A percentile compares a stretch with the other conserved stretches of the same genome.
Conservation (phyloP, 768 basidiomycete genomes). For the Fibroporia radiculosa region DNA sequence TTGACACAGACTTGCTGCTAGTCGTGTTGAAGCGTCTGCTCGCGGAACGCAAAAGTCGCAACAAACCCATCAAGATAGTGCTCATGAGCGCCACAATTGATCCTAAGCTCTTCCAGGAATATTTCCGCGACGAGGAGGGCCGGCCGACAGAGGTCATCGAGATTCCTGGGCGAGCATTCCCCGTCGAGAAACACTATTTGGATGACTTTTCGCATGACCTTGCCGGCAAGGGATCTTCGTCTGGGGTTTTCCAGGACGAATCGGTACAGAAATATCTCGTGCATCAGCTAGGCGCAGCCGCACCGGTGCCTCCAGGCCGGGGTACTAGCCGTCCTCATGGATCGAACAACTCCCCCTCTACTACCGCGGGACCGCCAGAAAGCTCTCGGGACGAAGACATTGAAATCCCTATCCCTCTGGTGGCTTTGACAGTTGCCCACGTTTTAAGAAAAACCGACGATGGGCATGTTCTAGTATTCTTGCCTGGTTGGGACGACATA, state of each 20-base stretch:
- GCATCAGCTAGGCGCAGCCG: constrained; percentile 48
- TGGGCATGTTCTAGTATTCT: constrained; percentile 85
- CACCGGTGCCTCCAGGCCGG: constrained; percentile 10
- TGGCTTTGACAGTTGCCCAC: constrained; percentile 75
- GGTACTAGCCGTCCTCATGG: constrained; percentile 4
- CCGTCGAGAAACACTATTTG: constrained; percentile 74
- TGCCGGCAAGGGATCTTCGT: constrained; percentile 26
- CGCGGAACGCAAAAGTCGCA: constrained; percentile 60
- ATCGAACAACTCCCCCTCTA: constrained; percentile 8
- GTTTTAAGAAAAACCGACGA: constrained; percentile 66
- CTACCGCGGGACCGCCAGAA: constrained; percentile 13
- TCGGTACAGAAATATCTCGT: constrained; percentile 63
- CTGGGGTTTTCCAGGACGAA: constrained; percentile 68
- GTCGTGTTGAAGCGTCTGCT: constrained; percentile 83
- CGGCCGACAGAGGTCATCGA: constrained; percentile 64
- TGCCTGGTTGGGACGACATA: constrained; percentile 95
- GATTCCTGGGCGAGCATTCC: constrained; percentile 87
- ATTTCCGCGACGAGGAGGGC: constrained; percentile 64
- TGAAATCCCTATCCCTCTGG: constrained; percentile 73
- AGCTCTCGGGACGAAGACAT: constrained; percentile 44
- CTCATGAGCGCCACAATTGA: constrained; percentile 98
- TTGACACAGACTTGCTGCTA: constrained; percentile 85
- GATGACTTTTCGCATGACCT: constrained; percentile 66
- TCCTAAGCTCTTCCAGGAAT: constrained; percentile 78
- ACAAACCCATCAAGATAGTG: constrained; percentile 74